phyloP scores from a whole-genome alignment of 768 basidiomycete species.

The Sporobolomyces phaffii region DNA sequence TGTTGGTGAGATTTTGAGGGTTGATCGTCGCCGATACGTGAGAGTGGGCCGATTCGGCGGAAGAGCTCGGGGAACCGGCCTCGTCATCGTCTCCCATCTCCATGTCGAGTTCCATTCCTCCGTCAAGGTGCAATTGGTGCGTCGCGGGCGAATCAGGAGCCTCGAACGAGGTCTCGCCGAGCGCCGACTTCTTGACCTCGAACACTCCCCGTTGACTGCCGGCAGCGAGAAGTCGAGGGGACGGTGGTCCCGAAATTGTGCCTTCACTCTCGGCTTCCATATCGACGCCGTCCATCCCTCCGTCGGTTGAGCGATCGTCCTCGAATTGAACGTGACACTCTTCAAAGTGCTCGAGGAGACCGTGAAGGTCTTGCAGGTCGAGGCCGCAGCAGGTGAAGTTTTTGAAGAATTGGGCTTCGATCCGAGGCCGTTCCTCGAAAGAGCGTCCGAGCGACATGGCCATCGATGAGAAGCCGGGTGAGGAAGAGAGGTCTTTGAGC shows the following conservation, averaged over 20 bases:
- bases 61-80: conserved; percentile 15
- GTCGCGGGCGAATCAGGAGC: conserved; percentile 43
- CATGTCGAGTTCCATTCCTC: conserved; percentile 41
- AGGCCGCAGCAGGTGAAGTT: conserved; percentile 87
- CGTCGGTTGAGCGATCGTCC: conserved; percentile 33
- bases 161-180: conserved; percentile 51
- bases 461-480: conserved; percentile 38
- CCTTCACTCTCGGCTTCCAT: conserved; percentile 32
- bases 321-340: conserved; percentile 64
- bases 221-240: conserved; percentile 19
- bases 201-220: neutral
- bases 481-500: conserved; percentile 36
- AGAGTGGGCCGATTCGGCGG: conserved; percentile 11
- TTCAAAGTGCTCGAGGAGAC: conserved; percentile 86
- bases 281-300: conserved; percentile 33
- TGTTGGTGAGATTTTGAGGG: neutral
- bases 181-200: conserved; percentile 33
- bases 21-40: neutral
- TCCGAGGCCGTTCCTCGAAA: conserved; percentile 41
- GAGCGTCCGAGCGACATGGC: conserved; percentile 41
- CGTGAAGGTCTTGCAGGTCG: conserved; percentile 66
- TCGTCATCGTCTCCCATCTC: conserved; percentile 36
- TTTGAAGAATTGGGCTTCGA: conserved; percentile 54
- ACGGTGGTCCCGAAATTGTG: conserved; percentile 35
- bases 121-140: conserved; percentile 37